Conservation (phyloP, 2,329 filamentous ascomycete species). For the Ceratocystis variospora region DNA sequence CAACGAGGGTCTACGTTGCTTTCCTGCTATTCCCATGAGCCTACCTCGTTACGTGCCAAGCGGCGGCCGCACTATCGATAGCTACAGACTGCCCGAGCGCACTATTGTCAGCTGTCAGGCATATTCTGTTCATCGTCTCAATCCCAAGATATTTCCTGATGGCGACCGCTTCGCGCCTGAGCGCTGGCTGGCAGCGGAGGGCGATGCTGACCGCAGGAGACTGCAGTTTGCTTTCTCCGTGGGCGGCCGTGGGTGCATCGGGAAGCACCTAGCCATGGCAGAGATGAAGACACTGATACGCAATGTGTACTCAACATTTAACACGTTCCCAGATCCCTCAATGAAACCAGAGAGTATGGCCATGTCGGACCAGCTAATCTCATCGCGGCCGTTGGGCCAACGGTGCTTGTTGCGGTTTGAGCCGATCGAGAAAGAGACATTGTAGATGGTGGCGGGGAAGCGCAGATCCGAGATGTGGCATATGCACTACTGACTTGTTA, state of each 20-base stretch:
- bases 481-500: not conserved
- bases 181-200: constrained; percentile 63
- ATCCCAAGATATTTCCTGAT: constrained; percentile 57
- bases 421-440: constrained; percentile 23
- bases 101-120: constrained; percentile 49
- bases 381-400: constrained; percentile 46
- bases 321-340: constrained; percentile 39
- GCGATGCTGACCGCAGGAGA: constrained; percentile 55
- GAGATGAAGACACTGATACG: constrained; percentile 55
- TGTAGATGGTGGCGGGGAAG: not conserved
- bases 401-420: constrained; percentile 42
- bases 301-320: constrained; percentile 47
- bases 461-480: too few species aligned
- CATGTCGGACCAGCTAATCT: constrained; percentile 55
- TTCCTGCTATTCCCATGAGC: constrained; percentile 53
- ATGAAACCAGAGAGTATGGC: constrained; percentile 46
- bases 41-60: constrained; percentile 45
- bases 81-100: constrained; percentile 37
- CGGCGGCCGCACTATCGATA: constrained; percentile 42
- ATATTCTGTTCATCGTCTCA: constrained; percentile 45
- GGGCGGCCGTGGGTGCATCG: constrained; percentile 51
- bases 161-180: constrained; percentile 68
- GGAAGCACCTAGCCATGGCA: constrained; percentile 49
- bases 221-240: constrained; percentile 52
- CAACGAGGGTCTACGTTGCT: constrained; percentile 47